Conservation (phyloP, 495 filamentous ascomycete species). For the Penicillium paxilli region DNA sequence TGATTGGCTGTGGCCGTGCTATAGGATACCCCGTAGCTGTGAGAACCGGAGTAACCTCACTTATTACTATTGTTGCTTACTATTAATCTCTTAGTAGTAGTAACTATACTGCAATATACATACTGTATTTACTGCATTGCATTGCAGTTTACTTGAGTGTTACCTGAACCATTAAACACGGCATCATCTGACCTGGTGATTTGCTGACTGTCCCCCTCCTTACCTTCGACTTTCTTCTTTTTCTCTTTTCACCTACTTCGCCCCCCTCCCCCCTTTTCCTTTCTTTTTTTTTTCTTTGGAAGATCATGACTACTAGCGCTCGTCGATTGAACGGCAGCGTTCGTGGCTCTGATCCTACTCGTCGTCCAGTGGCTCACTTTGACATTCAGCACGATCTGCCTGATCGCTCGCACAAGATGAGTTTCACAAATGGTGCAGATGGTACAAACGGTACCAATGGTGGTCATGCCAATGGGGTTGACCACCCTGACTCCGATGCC, state of each 20-base stretch:
- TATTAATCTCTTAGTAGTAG: too few relatives aligned
- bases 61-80: not conserved
- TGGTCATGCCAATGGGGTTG: conserved; percentile 16
- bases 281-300: not conserved
- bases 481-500: conserved; percentile 20
- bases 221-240: not conserved
- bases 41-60: not conserved
- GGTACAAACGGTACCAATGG: too few relatives aligned
- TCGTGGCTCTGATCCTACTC: conserved; percentile 1
- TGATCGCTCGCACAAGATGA: conserved; percentile 6
- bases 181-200: too few relatives aligned
- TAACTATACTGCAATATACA: too few relatives aligned
- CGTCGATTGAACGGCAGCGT: conserved; percentile 18
- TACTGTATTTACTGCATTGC: too few relatives aligned
- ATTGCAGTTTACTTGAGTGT: too few relatives aligned
- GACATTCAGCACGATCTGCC: too few relatives aligned
- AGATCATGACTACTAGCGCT: conserved; percentile 14
- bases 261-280: not conserved
- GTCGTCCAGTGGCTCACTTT: conserved; percentile 27
- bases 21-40: not conserved
- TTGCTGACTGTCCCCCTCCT: too few relatives aligned
- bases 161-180: too few relatives aligned
- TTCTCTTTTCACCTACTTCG: not conserved
- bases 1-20: not conserved
- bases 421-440: not conserved